These are phyloP conservation scores for Cardamine chenopodiifolia DNA, from an alignment of 345 rosid species.

Conservation along the genomic window DNA sequence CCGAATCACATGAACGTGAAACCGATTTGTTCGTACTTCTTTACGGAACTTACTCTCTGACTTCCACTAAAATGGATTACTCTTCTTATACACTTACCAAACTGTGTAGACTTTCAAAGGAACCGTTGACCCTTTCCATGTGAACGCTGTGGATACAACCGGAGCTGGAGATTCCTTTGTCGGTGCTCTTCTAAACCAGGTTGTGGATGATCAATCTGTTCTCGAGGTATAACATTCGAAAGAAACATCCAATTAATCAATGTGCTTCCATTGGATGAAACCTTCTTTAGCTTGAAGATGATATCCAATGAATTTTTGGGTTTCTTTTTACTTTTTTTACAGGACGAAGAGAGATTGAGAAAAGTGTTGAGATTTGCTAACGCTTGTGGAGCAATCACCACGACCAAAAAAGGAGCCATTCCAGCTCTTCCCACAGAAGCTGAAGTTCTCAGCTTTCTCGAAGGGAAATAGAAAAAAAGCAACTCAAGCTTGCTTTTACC, in stretches of 20 bases:
- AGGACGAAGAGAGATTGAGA: constrained; percentile 81
- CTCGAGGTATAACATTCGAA: constrained; percentile 58
- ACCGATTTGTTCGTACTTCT: constrained; percentile 7
- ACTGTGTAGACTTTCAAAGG: constrained; percentile 71
- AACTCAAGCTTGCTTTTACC: constrained; percentile 29
- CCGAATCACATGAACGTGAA: constrained; percentile 36
- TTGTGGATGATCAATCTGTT: constrained; percentile 75
- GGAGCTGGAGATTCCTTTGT: constrained; percentile 99
- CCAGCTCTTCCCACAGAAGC: constrained; percentile 83
- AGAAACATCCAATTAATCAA: neutral
- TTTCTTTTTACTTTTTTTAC: constrained; percentile 13
- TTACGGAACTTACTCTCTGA: constrained; percentile 13
- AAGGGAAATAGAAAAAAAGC: constrained; percentile 39
- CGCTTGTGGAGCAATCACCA: constrained; percentile 99
- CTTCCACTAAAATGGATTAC: neutral
- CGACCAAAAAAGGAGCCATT: constrained; percentile 97
- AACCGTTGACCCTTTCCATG: constrained; percentile 80
- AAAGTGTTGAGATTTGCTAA: constrained; percentile 74
- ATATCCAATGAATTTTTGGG: neutral
- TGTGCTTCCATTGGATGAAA: constrained; percentile 1
- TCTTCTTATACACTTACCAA: constrained; percentile 16
- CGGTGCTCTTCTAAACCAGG: constrained; percentile 78
- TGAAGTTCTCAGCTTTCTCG: constrained; percentile 55
- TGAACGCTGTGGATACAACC: constrained; percentile 82
- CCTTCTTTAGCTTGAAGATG: neutral